Evolutionary conservation across 169 alveolate species (phyloP), one percentile per base, ranked within the genome.

Genomic region (Besnoitia besnoiti): DNA sequence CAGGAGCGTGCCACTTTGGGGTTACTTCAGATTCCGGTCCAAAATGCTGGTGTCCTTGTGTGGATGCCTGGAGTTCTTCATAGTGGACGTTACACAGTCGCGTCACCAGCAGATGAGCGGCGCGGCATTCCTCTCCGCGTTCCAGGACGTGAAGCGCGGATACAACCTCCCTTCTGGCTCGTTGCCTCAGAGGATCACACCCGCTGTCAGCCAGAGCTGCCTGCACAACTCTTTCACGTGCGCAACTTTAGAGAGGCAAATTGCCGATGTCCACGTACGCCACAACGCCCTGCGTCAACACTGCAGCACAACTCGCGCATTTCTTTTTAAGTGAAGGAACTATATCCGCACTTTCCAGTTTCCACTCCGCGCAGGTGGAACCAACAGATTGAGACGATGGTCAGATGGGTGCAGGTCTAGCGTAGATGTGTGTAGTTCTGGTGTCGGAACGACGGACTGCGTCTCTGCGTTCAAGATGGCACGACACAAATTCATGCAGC

Each of bases 221-320:
- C 24, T 73, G 82, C 82, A 73, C 44, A 42, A 73, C 82, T 12
- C 5, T 37, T 73, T 73, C 82, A 73, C 82, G 19, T n/a, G 47
- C 16, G 82, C 82, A 16, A 35, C 82, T 16, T 37, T 73, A 42
- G 16, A 27, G 39, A 1, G 47, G 16, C 44, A 7, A 42, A 73
- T 42, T 1, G 82, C 82, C 82, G 82, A 73, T 37, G 82, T 73
- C 46, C 47, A 73, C 44, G 82, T 73, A 73, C 46, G 82, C 12
- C n/a, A n/a, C 24, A 16, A n/a, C 5, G 30, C 33, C 24, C 30
- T 21, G 33, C 24, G 67, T 0, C 67, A 8, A 21, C 12, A 19
- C 24, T 55, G 67, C 4, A 5, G 12, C n/a, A 55, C 67, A 55
- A 19, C 24, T n/a, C n/a, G 67, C 27, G 24, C 24, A 10, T 55